These are phyloP conservation scores for Urtica urens DNA, from an alignment of 306 rosid species.

Conservation along the genomic window DNA sequence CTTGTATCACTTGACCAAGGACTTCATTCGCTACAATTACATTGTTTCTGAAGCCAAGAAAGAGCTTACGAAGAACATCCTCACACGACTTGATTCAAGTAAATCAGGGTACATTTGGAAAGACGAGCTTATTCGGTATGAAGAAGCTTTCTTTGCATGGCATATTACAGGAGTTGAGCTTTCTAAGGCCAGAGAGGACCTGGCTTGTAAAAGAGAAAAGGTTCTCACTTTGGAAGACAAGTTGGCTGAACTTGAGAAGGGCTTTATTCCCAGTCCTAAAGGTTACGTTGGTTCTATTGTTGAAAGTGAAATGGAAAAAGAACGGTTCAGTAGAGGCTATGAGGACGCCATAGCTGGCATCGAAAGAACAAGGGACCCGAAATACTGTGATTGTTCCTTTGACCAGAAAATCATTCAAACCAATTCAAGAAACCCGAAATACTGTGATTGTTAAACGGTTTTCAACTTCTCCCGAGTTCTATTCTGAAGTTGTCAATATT, in stretches of 20 bases:
- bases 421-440: too few relatives aligned
- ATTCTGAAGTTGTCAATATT: too few relatives aligned
- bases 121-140: neutral
- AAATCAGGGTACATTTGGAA: too few relatives aligned
- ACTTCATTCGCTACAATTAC: neutral
- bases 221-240: neutral
- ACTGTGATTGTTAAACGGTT: too few relatives aligned
- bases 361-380: neutral
- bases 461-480: too few relatives aligned
- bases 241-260: neutral
- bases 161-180: neutral
- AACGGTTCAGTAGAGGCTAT: neutral
- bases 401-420: too few relatives aligned
- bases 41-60: too few relatives aligned
- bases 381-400: too few relatives aligned
- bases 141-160: neutral
- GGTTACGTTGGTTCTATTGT: neutral
- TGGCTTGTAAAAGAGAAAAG: neutral
- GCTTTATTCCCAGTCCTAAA: neutral
- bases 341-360: slow-evolving; percentile 1
- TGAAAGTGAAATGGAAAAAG: neutral
- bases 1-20: neutral
- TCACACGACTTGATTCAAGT: too few relatives aligned
- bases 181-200: neutral
- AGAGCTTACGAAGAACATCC: too few relatives aligned